Conservation (phyloP, 2,329 filamentous ascomycete species). For the Epichloe aotearoae region DNA sequence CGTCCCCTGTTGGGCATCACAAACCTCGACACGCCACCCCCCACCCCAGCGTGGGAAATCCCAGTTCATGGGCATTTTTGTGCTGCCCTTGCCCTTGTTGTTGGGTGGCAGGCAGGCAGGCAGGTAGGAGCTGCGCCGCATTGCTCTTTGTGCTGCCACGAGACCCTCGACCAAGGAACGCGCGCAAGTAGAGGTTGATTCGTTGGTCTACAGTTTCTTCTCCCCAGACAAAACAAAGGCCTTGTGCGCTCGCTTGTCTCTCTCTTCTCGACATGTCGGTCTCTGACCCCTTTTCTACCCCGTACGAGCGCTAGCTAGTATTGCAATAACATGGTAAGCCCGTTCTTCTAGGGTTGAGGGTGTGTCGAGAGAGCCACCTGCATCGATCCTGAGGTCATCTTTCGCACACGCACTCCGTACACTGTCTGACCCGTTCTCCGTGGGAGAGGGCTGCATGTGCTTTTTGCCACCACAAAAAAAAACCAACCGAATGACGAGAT, state of each 20-base stretch:
- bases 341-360: conserved; percentile 3
- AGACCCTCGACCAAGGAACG: no score
- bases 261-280: background rate
- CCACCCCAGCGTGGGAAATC: background rate
- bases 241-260: background rate
- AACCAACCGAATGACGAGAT: background rate
- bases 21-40: conserved; percentile 2
- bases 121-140: no score
- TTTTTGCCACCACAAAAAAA: background rate
- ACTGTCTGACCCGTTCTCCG: background rate
- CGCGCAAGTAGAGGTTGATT: background rate
- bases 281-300: conserved; percentile 1
- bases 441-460: background rate
- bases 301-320: background rate
- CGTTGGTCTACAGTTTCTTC: conserved; percentile 2
- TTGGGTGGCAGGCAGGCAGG: background rate
- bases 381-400: background rate
- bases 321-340: background rate
- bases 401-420: background rate
- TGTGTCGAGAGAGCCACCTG: background rate
- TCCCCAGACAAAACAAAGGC: conserved; percentile 2
- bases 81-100: background rate
- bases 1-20: conserved; percentile 16
- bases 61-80: background rate
- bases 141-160: no score